Base-by-base conservation (phyloP, 2,329 filamentous ascomycete genomes). In the Plectosphaerella cucumerina region DNA sequence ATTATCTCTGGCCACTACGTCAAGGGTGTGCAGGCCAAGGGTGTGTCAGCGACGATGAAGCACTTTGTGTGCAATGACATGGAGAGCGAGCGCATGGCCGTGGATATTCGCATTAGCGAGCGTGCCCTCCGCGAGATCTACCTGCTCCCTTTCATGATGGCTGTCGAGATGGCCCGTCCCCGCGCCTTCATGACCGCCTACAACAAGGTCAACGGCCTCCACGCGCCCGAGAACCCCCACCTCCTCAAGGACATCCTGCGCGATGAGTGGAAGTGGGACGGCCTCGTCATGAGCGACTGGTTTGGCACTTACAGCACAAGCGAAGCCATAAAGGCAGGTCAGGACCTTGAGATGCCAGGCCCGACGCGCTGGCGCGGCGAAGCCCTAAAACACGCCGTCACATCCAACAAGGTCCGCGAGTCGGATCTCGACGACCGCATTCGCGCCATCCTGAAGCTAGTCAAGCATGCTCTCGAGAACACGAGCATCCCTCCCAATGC, bases 41-140 rank as follows among this genome's bases (percentile, higher is more conserved):
- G 79, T 10, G 72, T 84, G 34, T 74, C 77, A 58, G 78, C 81
- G 4, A 78, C 77, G 3, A 70, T 81, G 53, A 84, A 84, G 69
- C 81, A 84, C 62, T 84, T 82, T 61, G 74, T 82, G 18, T 81
- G 78, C 65, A 84, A 84, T 54, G 81, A 84, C 58, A 79, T 82
- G 59, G 80, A 84, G 61, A 77, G 82, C 58, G 63, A 42, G 39
- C 72, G 80, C 17, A 79, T 80, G 65, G 75, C 73, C 8, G 77
- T 82, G 0, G 72, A 82, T 54, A 73, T 72, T 51, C 75, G 80
- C 44, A 64, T 84, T 31, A 80, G 78, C 1, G 73, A 79, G 57
- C 71, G 80, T 21, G 78, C 80, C 11, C 65, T 84, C 51, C 74
- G 81, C 33, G 80, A 84, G 68, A 77, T 84, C 43, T 83, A 84